Evolutionary conservation across 1,284 basidiomycete species (phyloP).

Genomic region (Mycena sp.): DNA sequence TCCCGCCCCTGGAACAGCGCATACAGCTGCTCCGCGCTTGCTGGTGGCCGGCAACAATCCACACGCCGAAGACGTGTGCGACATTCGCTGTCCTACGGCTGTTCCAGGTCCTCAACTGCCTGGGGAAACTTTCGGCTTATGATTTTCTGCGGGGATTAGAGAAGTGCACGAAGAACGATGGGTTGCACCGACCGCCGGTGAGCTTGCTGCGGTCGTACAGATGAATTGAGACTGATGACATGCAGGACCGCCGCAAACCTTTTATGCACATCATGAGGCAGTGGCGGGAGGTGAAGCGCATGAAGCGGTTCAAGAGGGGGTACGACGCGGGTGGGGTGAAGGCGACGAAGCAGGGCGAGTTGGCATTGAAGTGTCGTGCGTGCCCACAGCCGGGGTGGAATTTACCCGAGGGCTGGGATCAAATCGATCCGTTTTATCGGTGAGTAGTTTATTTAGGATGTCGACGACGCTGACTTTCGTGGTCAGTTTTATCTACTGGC

Average conservation of each 20-base stretch:
- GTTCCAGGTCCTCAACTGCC: neutral
- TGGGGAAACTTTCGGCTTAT: neutral
- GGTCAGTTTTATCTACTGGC: constrained; percentile 34
- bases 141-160: neutral
- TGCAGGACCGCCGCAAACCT: neutral
- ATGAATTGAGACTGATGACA: neutral
- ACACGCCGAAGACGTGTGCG: too few species aligned
- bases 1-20: too few species aligned
- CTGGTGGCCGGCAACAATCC: too few species aligned
- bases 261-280: neutral
- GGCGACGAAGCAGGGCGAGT: neutral
- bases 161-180: neutral
- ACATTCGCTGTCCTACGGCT: too few species aligned
- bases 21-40: too few species aligned
- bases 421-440: neutral
- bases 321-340: neutral
- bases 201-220: neutral
- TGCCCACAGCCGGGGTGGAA: neutral
- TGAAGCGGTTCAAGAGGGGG: neutral
- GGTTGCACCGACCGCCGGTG: neutral
- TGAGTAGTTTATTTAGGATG: neutral
- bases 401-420: neutral
- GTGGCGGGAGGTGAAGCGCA: neutral
- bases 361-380: neutral
- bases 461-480: neutral